These are phyloP conservation scores for Sindora glabra DNA, from an alignment of 306 rosid genomes.

Conservation along the genomic window DNA sequence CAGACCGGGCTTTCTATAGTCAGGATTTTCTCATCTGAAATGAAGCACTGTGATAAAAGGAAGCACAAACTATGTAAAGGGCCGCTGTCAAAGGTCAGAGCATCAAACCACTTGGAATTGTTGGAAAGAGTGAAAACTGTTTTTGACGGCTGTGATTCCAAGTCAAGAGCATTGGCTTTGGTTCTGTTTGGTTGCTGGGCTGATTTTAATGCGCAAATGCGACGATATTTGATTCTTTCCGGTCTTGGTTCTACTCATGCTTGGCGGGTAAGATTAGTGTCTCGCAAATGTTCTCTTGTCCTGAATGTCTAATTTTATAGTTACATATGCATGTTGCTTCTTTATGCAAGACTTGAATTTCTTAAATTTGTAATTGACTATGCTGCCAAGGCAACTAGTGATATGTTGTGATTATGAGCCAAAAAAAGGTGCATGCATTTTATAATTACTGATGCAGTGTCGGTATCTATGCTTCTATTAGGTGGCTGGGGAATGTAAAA, in stretches of 20 bases:
- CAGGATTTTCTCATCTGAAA: slow-evolving; percentile 49
- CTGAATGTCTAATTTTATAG: neutral
- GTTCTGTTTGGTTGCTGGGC: slow-evolving; percentile 90
- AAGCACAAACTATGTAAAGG: slow-evolving; percentile 35
- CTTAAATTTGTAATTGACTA: too few relatives aligned
- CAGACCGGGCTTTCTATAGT: slow-evolving; percentile 39
- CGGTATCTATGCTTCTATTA: too few relatives aligned
- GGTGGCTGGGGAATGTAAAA: too few relatives aligned
- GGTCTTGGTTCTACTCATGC: slow-evolving; percentile 59
- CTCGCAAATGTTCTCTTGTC: neutral
- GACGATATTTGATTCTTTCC: slow-evolving; percentile 70
- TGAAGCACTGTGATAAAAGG: slow-evolving; percentile 16
- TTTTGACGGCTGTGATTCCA: slow-evolving; percentile 41
- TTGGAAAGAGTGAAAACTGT: slow-evolving; percentile 57
- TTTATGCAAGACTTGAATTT: too few relatives aligned
- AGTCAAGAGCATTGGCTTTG: slow-evolving; percentile 58
- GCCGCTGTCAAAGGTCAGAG: slow-evolving; percentile 51
- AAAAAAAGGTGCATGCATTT: too few relatives aligned
- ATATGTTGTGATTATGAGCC: too few relatives aligned
- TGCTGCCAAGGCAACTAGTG: too few relatives aligned
- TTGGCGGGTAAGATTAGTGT: slow-evolving; percentile 43
- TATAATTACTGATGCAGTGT: too few relatives aligned
- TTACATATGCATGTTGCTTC: too few relatives aligned
- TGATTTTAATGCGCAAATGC: slow-evolving; percentile 60
- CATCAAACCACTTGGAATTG: slow-evolving; percentile 45